A percentile compares a stretch with the other conserved stretches of the same genome.
phyloP scores from a whole-genome alignment of 192 early-diverging fungal genomes.

The Coemansia sp. region DNA sequence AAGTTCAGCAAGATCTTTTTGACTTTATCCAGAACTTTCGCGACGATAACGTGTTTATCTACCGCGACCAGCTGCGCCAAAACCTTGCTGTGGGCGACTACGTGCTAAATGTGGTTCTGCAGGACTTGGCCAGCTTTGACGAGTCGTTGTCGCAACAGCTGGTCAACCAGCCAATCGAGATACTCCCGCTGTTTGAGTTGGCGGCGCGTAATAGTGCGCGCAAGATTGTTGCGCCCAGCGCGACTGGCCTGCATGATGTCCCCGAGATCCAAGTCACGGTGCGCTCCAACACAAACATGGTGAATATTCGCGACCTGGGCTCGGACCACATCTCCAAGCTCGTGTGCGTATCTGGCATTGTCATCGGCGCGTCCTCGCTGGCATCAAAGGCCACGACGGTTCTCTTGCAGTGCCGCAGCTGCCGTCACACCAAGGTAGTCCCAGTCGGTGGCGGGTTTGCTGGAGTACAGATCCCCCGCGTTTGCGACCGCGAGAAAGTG shows the following conservation, averaged over 20 bases:
- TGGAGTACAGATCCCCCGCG: constrained; percentile 80
- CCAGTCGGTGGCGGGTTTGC: constrained; percentile 82
- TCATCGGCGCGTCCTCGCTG: constrained; percentile 87
- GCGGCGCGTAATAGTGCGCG: constrained; percentile 77
- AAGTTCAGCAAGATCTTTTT: constrained; percentile 66
- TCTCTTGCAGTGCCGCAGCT: constrained; percentile 85
- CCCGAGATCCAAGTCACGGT: constrained; percentile 91
- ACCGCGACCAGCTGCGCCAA: constrained; percentile 88
- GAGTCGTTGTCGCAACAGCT: constrained; percentile 80
- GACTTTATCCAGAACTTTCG: constrained; percentile 87
- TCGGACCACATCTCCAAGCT: constrained; percentile 85
- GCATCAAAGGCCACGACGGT: constrained; percentile 86
- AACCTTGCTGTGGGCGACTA: constrained; percentile 76
- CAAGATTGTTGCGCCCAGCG: constrained; percentile 62
- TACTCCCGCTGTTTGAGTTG: constrained; percentile 87
- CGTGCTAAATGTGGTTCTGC: constrained; percentile 85
- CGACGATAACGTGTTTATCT: constrained; percentile 79
- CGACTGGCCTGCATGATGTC: constrained; percentile 57
- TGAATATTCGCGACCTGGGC: constrained; percentile 87
- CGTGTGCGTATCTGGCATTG: constrained; percentile 92
- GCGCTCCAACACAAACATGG: constrained; percentile 76
- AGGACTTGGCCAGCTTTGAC: constrained; percentile 79
- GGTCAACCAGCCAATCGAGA: constrained; percentile 73
- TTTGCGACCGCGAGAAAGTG: constrained; percentile 68
- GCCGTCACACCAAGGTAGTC: constrained; percentile 78